Evolutionary conservation across 2,329 filamentous ascomycete species (phyloP), one percentile per base, ranked within the genome.

Genomic region (Colletotrichum scovillei): DNA sequence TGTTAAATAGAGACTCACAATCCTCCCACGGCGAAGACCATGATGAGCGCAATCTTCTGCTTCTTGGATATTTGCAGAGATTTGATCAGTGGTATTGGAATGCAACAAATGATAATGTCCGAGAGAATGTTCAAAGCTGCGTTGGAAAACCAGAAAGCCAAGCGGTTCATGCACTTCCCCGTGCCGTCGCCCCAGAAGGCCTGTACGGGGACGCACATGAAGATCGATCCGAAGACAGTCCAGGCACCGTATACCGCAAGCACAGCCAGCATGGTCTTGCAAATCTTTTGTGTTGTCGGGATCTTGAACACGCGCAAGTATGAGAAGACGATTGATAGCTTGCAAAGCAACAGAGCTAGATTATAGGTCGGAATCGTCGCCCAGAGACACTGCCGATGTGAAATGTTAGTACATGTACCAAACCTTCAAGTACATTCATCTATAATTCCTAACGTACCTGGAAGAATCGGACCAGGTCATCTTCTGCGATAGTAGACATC

Each of bases 1-100:
- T 42, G 38, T 14, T 4, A 32, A 32, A 32, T 2, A 32, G 30
- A 32, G 30, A 35, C 38, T 73, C 70, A 81, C 79, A 80, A 85
- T 77, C 58, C 76, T 38, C 76, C 84, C 72, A 82, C 75, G 28
- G 80, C 82, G 79, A 82, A 82, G 60, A 80, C 82, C 73, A 67
- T 78, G 76, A 78, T 82, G 76, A 88, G 77, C 1, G 84, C 83
- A n/a, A 86, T 75, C 30, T 84, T 84, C 60, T 86, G 84, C 30
- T 79, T 80, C 67, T 79, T 79, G 0, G 82, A 80, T 12, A 85
- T 81, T 52, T 82, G 77, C 7, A 84, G 78, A 35, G 78, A 78
- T 12, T 80, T 77, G 16, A 81, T 76, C 30, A 80, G 1, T 75
- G 70, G 3, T 78, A 75, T 42, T 5, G 38, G 38, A 19, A 42